Percentiles rank a stretch among this genome's conserved stretches.
Conservation (phyloP, 768 basidiomycete genomes). For the Chalciporus sphaerocephalus region DNA sequence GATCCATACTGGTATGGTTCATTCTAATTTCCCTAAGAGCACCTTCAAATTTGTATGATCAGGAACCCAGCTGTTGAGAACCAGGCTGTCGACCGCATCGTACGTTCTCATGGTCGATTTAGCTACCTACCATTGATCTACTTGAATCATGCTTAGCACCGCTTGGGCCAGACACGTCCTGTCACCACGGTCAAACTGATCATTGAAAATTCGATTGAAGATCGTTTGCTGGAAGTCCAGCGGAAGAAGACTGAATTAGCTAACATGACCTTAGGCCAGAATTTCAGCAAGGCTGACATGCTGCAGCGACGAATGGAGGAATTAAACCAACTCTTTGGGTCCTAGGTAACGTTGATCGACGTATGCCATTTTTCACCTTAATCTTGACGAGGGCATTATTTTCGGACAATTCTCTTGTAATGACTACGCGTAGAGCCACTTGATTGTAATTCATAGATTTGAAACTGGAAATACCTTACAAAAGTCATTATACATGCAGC, state of each 20-base stretch:
- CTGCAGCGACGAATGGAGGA: constrained; percentile 86
- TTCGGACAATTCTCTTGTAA: constrained; percentile 26
- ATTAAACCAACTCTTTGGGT: constrained; percentile 68
- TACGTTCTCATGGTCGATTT: constrained; percentile 39
- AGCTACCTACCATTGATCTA: neutral
- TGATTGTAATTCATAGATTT: constrained; percentile 31
- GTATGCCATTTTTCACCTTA: constrained; percentile 12
- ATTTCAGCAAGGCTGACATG: constrained; percentile 83
- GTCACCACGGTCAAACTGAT: constrained; percentile 92
- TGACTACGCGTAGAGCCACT: constrained; percentile 28
- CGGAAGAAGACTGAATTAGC: constrained; percentile 92
- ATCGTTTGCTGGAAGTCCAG: constrained; percentile 87
- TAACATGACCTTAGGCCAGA: constrained; percentile 87
- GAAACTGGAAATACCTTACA: neutral
- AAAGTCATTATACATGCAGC: neutral
- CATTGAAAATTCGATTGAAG: constrained; percentile 93
- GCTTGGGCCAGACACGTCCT: constrained; percentile 88
- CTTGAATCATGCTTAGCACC: constrained; percentile 56
- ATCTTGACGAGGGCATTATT: constrained; percentile 20
- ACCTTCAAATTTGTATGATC: constrained; percentile 1
- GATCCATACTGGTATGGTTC: constrained; percentile 84
- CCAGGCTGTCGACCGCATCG: constrained; percentile 96
- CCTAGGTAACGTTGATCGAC: constrained; percentile 27
- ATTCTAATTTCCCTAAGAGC: neutral
- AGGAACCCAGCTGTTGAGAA: constrained; percentile 98